Base-by-base conservation (phyloP, 192 early-diverging fungal genomes). In the Coemansia sp. region DNA sequence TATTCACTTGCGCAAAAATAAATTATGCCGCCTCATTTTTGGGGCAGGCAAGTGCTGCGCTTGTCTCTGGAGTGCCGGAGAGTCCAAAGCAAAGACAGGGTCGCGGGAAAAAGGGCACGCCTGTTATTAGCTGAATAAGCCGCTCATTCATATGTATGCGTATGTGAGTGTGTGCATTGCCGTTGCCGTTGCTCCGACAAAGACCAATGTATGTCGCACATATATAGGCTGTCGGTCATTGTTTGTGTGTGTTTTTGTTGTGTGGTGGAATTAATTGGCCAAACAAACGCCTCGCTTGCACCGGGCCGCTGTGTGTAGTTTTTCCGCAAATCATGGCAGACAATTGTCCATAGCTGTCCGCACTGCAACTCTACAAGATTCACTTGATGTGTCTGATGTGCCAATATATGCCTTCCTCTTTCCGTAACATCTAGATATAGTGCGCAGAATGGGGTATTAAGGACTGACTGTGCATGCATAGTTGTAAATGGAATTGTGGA, bases 391-490 rank as follows among this genome's bases (percentile, higher is more conserved):
- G 41, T 43, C 41, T 43, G 5, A 43, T 43, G 41, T 43, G 8
- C 41, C 15, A 43, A 43, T 43, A n/a, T 43, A 15, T 43, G 12
- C 41, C 19, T n/a, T 17, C 47, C 47, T 49, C n/a, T 49, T n/a
- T 19, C 15, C 17, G 5, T 19, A 49, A 19, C 47, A 49, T 19
- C n/a, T 2, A 19, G 47, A 43, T 19, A 49, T 49, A 49, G 19
- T 49, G 47, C 0, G 47, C 47, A 49, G 47, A 8, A 7, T n/a
- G 47, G 47, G n/a, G 17, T 19, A 19, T 19, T 19, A n/a, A 19
- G n/a, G 47, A 49, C 47, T 49, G 47, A 49, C 47, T 49, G 47
- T 49, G 47, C 47, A 49, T 49, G 47, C 43, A 45, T 45, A 3
- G 43, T 32, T n/a, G 43, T n/a, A 45, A 45, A n/a, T n/a, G 12